Percentiles rank a stretch among this genome's conserved stretches.
Evolutionary conservation across 2,329 filamentous ascomycete genomes (phyloP).

Genomic region (Lachnellula subtilissima): DNA sequence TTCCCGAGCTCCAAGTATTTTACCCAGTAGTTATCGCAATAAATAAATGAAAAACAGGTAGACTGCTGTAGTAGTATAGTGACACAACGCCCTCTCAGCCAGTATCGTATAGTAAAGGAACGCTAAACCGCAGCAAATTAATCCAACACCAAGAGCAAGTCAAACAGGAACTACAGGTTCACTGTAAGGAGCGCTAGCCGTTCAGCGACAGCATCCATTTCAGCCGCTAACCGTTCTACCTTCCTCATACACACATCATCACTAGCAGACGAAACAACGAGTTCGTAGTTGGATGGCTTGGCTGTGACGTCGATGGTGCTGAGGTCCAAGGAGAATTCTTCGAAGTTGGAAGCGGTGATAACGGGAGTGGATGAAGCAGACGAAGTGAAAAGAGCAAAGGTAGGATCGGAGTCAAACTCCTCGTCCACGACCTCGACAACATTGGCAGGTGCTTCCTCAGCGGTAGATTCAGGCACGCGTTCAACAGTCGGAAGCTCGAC

Average conservation of each 20-base stretch:
- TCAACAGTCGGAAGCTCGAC: conserved; percentile 45
- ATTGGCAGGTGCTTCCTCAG: conserved; percentile 9
- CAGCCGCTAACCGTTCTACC: conserved; percentile 21
- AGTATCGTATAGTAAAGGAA: conserved; percentile 5
- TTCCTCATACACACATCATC: conserved; percentile 29
- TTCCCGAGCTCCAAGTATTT: too few species aligned
- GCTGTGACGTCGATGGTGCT: conserved; percentile 49
- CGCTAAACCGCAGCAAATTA: conserved; percentile 20
- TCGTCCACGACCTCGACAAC: conserved; percentile 38
- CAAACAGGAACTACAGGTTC: conserved; percentile 16
- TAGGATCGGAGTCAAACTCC: conserved; percentile 58
- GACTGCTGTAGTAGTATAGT: too few species aligned
- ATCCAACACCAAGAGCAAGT: not conserved
- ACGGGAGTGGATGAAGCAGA: conserved; percentile 20
- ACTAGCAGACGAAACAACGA: conserved; percentile 53
- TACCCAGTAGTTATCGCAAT: too few species aligned
- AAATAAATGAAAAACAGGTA: too few species aligned
- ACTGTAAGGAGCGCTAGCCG: conserved; percentile 24
- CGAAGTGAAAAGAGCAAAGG: conserved; percentile 57
- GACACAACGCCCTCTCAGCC: too few species aligned
- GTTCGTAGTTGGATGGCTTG: conserved; percentile 59
- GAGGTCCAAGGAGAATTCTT: conserved; percentile 37
- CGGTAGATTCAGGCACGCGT: conserved; percentile 27
- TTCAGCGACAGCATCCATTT: conserved; percentile 25
- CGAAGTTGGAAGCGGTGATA: conserved; percentile 24